Conservation (phyloP, 176 grass and related monocot genomes). For the Cymbopogon citratus region DNA sequence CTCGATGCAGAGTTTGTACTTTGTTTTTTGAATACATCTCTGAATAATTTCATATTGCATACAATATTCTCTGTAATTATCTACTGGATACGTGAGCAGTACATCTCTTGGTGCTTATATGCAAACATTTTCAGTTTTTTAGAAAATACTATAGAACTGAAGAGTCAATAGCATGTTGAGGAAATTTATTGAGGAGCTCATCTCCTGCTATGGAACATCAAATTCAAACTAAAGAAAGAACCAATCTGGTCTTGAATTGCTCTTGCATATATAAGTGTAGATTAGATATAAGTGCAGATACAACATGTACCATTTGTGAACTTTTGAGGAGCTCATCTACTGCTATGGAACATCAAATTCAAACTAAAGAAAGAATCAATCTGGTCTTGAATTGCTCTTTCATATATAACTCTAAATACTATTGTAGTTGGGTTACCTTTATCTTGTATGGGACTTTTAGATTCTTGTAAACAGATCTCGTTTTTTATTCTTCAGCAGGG, state of each 20-base stretch:
- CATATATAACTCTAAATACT: too few species aligned
- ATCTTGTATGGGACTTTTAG: background rate
- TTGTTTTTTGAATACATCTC: background rate
- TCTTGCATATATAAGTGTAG: background rate
- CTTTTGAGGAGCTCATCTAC: too few species aligned
- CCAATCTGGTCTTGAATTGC: background rate
- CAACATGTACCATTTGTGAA: background rate
- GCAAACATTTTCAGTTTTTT: background rate
- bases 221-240: background rate
- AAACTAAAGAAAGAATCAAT: too few species aligned
- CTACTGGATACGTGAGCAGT: background rate
- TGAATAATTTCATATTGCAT: background rate
- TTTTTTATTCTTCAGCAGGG: conserved; percentile 28
- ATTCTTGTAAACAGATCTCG: background rate
- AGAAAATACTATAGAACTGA: background rate
- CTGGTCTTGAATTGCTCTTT: too few species aligned
- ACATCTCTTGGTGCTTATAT: background rate
- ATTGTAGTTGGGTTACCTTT: background rate
- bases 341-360: too few species aligned
- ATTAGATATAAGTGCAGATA: too few species aligned
- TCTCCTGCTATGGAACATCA: background rate
- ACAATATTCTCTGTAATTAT: background rate
- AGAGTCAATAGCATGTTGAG: background rate
- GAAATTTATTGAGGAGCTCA: background rate
- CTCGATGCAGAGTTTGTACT: background rate